phyloP scores from a whole-genome alignment of 163 green algal species.

The Prototheca wickerhamii region DNA sequence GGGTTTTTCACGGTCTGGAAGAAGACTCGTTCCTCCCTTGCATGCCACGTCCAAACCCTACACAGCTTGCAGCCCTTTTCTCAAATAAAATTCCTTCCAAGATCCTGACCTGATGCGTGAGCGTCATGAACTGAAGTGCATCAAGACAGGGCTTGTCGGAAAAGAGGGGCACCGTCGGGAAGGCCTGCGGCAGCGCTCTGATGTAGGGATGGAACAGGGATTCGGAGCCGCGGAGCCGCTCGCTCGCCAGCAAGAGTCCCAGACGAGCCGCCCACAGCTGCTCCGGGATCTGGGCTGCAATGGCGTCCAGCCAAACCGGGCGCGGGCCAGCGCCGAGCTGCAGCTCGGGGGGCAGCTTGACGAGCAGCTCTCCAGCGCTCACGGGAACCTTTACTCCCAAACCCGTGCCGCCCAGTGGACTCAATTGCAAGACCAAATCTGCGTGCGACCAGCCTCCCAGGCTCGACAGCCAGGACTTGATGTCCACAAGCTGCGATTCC shows the following conservation, averaged over 20 bases:
- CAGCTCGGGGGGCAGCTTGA: neutral
- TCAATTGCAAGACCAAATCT: too few species aligned
- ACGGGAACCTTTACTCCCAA: neutral
- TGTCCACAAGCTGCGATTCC: too few species aligned
- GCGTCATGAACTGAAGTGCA: neutral
- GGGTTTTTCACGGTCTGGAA: too few species aligned
- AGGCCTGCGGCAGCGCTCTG: neutral
- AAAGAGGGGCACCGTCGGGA: neutral
- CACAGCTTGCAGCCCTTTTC: too few species aligned
- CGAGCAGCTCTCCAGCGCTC: neutral
- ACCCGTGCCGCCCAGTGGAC: neutral
- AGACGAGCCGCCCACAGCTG: neutral
- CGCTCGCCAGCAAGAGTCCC: neutral
- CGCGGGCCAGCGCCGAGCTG: neutral
- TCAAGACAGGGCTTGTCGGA: neutral
- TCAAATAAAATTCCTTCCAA: too few species aligned
- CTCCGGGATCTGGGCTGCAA: neutral
- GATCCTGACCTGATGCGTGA: neutral
- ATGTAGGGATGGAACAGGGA: neutral
- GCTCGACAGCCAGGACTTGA: too few species aligned
- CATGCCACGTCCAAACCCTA: too few species aligned
- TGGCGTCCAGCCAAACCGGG: too few species aligned
- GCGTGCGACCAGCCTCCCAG: too few species aligned
- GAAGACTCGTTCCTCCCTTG: too few species aligned
- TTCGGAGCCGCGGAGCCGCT: neutral